Base-by-base conservation (phyloP, 768 basidiomycete species). In the Collybia sordida region DNA sequence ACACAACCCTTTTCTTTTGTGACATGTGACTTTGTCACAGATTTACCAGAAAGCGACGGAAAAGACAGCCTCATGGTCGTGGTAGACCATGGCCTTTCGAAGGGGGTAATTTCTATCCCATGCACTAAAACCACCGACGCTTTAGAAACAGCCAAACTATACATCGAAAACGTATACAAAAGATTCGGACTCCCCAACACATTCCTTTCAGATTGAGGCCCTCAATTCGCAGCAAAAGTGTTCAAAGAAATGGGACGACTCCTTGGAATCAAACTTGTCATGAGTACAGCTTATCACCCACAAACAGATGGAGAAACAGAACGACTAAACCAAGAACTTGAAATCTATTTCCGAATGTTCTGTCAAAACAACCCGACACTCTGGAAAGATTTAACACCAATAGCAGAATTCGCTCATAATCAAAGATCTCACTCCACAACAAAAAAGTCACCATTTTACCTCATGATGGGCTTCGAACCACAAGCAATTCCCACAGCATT, bases 221-320 rank as follows among this genome's bases (percentile, higher is more conserved):
- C 19, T 4, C 18, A 18, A n/a, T 42, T 42, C 21, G 9, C 19
- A 18, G 27, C 27, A 27, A 27, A 27, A 11, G 27, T 27, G 11
- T 27, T 27, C 27, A 23, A 47, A 52, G 58, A 59, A 54, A 28
- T 59, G 14, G n/a, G 54, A 6, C 35, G 24, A 27, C 34, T 50
- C 3, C 24, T 62, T 2, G 45, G 42, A 18, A 53, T 62, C 22
- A 42, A 54, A 22, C 45, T 38, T 4, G 17, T 19, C 0, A 46
- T 46, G 6, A 38, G 46, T 15, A 47, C 46, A 12, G 38, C 47
- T 7, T 49, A 27, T 23, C 47, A 48, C 36, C 37, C 47, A 8
- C 36, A 48, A 36, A 37, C 45, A 22, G 45, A 47, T 37, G 45
- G 45, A 47, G 27, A 47, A 37, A 47, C 45, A 1, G 34, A 47